These are phyloP conservation scores for Venturia pyrina DNA, from an alignment of 2,329 filamentous ascomycete genomes.

Conservation along the genomic window DNA sequence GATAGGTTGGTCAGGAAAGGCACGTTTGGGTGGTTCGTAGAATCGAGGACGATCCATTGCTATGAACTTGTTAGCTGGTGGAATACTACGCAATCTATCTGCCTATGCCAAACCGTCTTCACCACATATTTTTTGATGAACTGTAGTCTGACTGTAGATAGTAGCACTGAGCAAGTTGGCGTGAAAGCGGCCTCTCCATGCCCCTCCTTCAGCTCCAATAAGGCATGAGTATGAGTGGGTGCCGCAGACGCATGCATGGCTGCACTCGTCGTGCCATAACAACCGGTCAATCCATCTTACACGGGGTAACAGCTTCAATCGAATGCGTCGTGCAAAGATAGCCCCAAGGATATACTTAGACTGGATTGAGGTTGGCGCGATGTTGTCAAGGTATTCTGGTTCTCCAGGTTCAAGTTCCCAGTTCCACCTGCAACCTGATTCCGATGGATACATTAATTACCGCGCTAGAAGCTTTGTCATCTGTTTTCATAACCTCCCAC, in stretches of 20 bases:
- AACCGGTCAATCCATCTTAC: background rate
- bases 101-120: background rate
- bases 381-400: background rate
- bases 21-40: background rate
- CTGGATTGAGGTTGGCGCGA: background rate
- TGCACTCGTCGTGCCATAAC: background rate
- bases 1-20: background rate
- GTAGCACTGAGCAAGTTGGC: background rate
- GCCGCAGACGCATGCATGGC: background rate
- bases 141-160: background rate
- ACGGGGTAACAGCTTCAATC: background rate
- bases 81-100: background rate
- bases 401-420: no score
- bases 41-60: background rate
- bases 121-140: background rate
- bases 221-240: background rate
- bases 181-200: background rate
- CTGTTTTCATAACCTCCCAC: background rate
- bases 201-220: constrained; percentile 6
- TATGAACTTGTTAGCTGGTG: background rate
- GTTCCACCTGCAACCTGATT: no score
- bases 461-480: background rate
- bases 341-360: background rate
- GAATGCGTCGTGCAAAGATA: background rate
- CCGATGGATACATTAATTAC: background rate